Percentiles rank a stretch among this genome's conserved stretches.
phyloP scores from a whole-genome alignment of 768 basidiomycete genomes.

The Kockovaella imperatae region DNA sequence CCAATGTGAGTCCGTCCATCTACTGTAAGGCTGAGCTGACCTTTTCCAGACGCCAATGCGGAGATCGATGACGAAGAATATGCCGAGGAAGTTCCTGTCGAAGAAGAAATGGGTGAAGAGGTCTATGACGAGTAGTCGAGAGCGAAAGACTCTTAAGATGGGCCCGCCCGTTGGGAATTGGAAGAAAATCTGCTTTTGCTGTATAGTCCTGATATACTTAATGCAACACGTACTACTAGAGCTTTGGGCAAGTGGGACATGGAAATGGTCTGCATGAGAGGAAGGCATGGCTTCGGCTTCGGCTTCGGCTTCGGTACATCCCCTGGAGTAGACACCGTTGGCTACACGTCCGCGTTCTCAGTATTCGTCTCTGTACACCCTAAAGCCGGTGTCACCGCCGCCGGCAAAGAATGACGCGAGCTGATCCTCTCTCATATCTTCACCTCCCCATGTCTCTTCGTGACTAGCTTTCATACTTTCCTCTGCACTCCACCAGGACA shows the following conservation, averaged over 20 bases:
- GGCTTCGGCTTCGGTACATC: too few relatives aligned
- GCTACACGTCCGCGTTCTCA: not conserved
- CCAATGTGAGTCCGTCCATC: constrained; percentile 20
- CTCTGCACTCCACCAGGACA: not conserved
- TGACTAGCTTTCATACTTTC: not conserved
- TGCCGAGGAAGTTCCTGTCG: not conserved
- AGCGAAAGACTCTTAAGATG: too few relatives aligned
- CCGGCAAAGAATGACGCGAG: not conserved
- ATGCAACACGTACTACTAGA: too few relatives aligned
- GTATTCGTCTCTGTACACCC: not conserved
- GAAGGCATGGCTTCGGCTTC: too few relatives aligned
- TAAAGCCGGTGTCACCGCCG: not conserved
- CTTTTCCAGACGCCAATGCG: not conserved
- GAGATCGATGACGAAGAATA: not conserved
- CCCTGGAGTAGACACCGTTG: too few relatives aligned
- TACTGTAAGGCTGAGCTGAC: not conserved
- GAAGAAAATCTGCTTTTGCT: too few relatives aligned
- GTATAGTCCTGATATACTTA: too few relatives aligned
- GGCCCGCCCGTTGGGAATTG: too few relatives aligned
- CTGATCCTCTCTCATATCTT: not conserved
- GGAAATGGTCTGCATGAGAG: too few relatives aligned
- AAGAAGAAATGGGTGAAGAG: not conserved
- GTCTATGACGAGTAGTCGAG: not conserved
- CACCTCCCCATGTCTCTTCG: not conserved
- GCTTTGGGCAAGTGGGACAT: too few relatives aligned